These are phyloP conservation scores for Piloderma croceum DNA, from an alignment of 768 basidiomycete genomes.

Conservation along the genomic window DNA sequence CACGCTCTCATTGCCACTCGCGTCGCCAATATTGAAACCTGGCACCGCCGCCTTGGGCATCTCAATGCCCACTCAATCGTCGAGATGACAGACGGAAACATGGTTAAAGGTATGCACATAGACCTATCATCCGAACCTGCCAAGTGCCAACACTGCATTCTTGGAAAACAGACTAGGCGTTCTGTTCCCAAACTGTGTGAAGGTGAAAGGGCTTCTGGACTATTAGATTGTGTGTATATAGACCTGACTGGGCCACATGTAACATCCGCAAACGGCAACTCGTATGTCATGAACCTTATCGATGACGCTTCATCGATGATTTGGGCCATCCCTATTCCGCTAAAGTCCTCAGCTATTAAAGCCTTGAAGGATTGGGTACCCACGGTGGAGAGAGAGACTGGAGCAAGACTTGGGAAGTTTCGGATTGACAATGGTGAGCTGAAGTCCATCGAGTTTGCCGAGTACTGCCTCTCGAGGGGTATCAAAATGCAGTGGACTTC, in stretches of 20 bases:
- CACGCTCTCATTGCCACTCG: too few species aligned
- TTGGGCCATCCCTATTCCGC: constrained; percentile 6
- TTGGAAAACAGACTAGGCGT: constrained; percentile 11
- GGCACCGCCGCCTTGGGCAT: too few species aligned
- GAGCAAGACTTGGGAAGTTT: background rate
- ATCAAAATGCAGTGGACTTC: constrained; percentile 7
- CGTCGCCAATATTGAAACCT: too few species aligned
- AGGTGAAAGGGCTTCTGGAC: constrained; percentile 1
- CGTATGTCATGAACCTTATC: constrained; percentile 9
- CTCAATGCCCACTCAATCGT: constrained; percentile 5
- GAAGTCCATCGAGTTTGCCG: background rate
- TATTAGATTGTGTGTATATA: constrained; percentile 5
- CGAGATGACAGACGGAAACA: constrained; percentile 3
- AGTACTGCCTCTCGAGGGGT: constrained; percentile 4
- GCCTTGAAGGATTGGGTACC: constrained; percentile 4
- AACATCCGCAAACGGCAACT: constrained; percentile 2
- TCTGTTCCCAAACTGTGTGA: constrained; percentile 10
- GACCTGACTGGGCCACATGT: constrained; percentile 12
- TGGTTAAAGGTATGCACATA: constrained; percentile 15
- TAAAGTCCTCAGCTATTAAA: constrained; percentile 2
- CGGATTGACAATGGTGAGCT: constrained; percentile 8
- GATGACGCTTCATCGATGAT: constrained; percentile 7
- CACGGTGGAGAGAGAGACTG: constrained; percentile 1
- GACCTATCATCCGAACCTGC: constrained; percentile 9
- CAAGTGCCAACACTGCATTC: constrained; percentile 12